phyloP scores from a whole-genome alignment of 2,329 filamentous ascomycete species.

The Nigrospora oryzae region DNA sequence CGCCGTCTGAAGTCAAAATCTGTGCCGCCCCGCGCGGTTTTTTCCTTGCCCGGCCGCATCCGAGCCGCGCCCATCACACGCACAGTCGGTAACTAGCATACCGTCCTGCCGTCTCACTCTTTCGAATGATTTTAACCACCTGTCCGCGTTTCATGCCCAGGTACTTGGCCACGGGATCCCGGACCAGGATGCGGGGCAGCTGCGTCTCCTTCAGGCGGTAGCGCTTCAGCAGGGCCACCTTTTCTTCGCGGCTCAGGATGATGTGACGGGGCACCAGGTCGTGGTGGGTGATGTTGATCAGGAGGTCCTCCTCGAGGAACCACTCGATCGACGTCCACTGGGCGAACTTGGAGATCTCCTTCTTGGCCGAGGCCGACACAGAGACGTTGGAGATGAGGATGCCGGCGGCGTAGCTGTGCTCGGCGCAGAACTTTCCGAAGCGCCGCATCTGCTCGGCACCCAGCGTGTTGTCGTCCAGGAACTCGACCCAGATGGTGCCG shows the following conservation, averaged over 20 bases:
- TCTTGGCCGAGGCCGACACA: conserved; percentile 79
- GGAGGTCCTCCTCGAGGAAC: conserved; percentile 89
- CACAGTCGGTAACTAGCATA: conserved; percentile 88
- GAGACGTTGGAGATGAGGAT: conserved; percentile 80
- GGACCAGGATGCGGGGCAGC: conserved; percentile 81
- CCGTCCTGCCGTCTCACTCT: conserved; percentile 87
- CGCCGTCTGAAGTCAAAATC: conserved; percentile 9
- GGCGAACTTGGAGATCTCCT: conserved; percentile 72
- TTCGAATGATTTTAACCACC: conserved; percentile 97
- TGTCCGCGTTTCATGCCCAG: conserved; percentile 83
- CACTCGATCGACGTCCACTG: conserved; percentile 78
- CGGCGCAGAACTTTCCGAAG: conserved; percentile 75
- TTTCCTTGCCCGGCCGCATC: neutral
- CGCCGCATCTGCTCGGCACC: conserved; percentile 88
- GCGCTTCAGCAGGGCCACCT: conserved; percentile 72
- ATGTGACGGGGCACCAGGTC: conserved; percentile 94
- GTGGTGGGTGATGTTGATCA: conserved; percentile 97
- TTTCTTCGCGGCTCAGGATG: conserved; percentile 83
- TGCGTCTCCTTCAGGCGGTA: conserved; percentile 98
- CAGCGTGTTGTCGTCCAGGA: conserved; percentile 68
- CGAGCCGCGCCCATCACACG: conserved; percentile 33
- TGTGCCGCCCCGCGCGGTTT: conserved; percentile 3
- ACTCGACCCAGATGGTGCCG: conserved; percentile 90
- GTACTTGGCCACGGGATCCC: conserved; percentile 89
- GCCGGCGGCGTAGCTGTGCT: conserved; percentile 78